These are phyloP conservation scores for Metschnikowia gelsemii DNA, from an alignment of 805 yeast species.

Conservation along the genomic window DNA sequence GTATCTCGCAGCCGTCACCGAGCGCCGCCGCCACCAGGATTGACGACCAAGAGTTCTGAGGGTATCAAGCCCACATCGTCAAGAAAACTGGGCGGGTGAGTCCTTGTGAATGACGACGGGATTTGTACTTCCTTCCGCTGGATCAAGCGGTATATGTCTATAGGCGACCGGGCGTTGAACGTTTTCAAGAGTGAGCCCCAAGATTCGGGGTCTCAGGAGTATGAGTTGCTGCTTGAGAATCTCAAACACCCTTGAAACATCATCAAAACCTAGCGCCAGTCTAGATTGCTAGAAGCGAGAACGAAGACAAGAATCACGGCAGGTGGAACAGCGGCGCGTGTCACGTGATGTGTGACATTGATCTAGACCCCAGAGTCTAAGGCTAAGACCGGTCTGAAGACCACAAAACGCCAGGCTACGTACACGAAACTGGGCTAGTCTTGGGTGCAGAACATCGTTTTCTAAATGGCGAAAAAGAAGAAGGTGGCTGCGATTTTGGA, in stretches of 20 bases:
- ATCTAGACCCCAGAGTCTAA: too few species aligned
- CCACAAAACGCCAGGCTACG: neutral
- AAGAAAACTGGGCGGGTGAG: conserved; percentile 70
- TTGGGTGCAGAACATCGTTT: neutral
- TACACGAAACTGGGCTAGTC: neutral
- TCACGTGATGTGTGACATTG: neutral
- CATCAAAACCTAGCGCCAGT: too few species aligned
- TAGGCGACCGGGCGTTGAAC: conserved; percentile 71
- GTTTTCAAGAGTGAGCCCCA: conserved; percentile 67
- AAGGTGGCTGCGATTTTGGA: conserved; percentile 5
- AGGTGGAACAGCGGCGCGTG: too few species aligned
- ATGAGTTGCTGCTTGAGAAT: conserved; percentile 41
- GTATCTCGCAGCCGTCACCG: conserved; percentile 40
- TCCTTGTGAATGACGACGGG: conserved; percentile 90
- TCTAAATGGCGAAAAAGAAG: conserved; percentile 3
- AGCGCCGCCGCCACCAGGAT: conserved; percentile 46
- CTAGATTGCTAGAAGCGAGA: too few species aligned
- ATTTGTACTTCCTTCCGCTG: conserved; percentile 77
- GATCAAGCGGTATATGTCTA: conserved; percentile 83
- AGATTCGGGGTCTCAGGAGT: conserved; percentile 41
- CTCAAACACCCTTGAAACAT: too few species aligned
- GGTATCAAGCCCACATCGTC: conserved; percentile 13
- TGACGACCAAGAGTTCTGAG: conserved; percentile 1
- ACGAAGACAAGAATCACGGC: too few species aligned
- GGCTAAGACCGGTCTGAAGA: too few species aligned